Percentiles rank a stretch among this genome's conserved stretches.
phyloP scores from a whole-genome alignment of 1,284 basidiomycete genomes.

The Takashimella koratensis region DNA sequence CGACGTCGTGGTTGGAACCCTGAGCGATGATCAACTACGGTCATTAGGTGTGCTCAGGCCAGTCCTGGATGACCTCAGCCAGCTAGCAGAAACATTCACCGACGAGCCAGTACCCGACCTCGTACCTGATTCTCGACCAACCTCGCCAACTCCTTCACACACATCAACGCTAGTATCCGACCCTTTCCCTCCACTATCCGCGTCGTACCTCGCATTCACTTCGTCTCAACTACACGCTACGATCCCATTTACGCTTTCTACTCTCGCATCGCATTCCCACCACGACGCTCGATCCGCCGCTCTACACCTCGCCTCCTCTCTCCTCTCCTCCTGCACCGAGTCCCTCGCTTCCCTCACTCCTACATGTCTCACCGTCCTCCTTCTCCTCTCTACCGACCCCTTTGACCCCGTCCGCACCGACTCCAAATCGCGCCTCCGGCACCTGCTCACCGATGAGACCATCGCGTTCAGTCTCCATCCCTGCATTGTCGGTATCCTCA shows the following conservation, averaged over 20 bases:
- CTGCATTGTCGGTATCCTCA: slow-evolving; percentile 35
- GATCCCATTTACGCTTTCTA: slow-evolving; percentile 38
- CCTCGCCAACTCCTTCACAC: slow-evolving; percentile 13
- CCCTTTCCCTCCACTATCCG: slow-evolving; percentile 41
- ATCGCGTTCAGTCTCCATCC: slow-evolving; percentile 47
- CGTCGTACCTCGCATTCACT: slow-evolving; percentile 48
- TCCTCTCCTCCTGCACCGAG: slow-evolving; percentile 62
- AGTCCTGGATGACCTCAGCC: slow-evolving; percentile 46
- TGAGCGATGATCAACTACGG: slow-evolving; percentile 59
- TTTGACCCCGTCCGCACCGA: slow-evolving; percentile 60
- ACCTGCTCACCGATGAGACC: slow-evolving; percentile 55
- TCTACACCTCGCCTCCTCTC: slow-evolving; percentile 55
- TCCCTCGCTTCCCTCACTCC: slow-evolving; percentile 64
- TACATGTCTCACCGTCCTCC: slow-evolving; percentile 57
- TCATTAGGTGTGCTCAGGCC: slow-evolving; percentile 59
- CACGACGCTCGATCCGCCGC: slow-evolving; percentile 36
- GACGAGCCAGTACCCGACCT: slow-evolving; percentile 25
- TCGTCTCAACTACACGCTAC: slow-evolving; percentile 43
- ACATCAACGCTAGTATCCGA: slow-evolving; percentile 8
- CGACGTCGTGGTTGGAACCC: slow-evolving; percentile 49
- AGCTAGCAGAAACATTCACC: slow-evolving; percentile 24
- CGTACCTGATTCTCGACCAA: slow-evolving; percentile 12
- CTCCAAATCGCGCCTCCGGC: slow-evolving; percentile 55
- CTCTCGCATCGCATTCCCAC: slow-evolving; percentile 43
- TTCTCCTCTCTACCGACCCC: slow-evolving; percentile 51